Base-by-base conservation (phyloP, 495 filamentous ascomycete species). In the Penicillium paxilli region DNA sequence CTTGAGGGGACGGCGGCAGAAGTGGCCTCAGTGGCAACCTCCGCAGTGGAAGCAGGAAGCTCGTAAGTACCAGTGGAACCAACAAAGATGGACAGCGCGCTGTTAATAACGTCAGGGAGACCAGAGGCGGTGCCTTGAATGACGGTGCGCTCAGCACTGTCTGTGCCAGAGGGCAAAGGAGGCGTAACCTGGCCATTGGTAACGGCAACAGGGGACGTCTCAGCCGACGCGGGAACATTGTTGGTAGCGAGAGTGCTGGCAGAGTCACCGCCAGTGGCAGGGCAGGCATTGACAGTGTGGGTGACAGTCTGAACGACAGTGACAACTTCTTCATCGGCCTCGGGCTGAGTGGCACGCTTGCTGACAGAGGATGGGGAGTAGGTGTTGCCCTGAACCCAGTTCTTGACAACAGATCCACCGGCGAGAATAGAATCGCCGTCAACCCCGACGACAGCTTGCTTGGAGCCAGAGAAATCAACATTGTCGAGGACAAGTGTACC, bases 401-500 rank as follows among this genome's bases (percentile, higher is more conserved):
- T 87, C 17, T 70, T 67, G 45, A 96, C 78, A 45, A 85, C 83
- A 16, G 83, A 77, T 50, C 88, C 87, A 57, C 93, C 92, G 16
- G 74, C 68, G 16, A 96, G 76, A 49, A 96, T 82, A 4, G 73
- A 80, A 14, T 73, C 74, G 14, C 80, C 80, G 26, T 77, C 73
- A 2, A 72, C 54, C 22, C 74, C 70, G 26, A 77, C 75, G 10
- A 90, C 82, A 38, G 81, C 84, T 21, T 69, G 59, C 25, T 67
- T 71, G 28, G 80, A 80, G 32, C 81, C 81, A 20, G 68, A 73
- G 65, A 96, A 87, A 60, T 90, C 87, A 25, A 95, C 89, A 55
- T 98, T 96, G 64, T 96, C 90, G 14, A 98, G 67, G 40, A 96
- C 75, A 20, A 96, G 76, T 8, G 87, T 90, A 49, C 87, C 89